Evolutionary conservation across 148 eudicot genomes (phyloP).

Genomic region (Vaccinium myrtillus): DNA sequence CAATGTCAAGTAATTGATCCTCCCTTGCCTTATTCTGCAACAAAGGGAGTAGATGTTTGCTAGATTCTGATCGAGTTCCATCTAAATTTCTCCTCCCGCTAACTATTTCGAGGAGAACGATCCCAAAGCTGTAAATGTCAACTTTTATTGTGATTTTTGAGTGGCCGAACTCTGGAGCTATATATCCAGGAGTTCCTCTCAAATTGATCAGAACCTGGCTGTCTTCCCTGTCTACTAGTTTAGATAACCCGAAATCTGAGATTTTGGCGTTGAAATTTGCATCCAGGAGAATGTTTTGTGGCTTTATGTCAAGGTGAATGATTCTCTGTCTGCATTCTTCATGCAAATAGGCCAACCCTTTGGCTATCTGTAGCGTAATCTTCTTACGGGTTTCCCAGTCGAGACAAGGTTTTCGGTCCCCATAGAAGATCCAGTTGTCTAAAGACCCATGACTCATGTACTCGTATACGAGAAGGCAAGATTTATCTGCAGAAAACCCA

Average conservation of each 20-base stretch:
- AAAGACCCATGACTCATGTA: slow-evolving; percentile 16
- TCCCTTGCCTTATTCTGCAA: slow-evolving; percentile 16
- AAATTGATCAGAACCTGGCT: slow-evolving; percentile 11
- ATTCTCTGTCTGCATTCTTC: slow-evolving; percentile 24
- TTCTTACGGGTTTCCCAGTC: slow-evolving; percentile 20
- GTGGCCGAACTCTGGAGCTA: slow-evolving; percentile 12
- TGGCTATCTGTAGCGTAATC: slow-evolving; percentile 15
- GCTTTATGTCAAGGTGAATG: slow-evolving; percentile 24
- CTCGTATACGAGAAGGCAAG: slow-evolving; percentile 16
- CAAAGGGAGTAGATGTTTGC: slow-evolving; percentile 16
- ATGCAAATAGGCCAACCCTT: slow-evolving; percentile 21
- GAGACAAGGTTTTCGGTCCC: neutral
- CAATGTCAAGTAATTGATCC: slow-evolving; percentile 3
- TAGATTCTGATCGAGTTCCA: neutral
- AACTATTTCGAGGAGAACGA: slow-evolving; percentile 17
- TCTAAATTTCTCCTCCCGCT: slow-evolving; percentile 16
- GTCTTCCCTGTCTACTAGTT: slow-evolving; percentile 10
- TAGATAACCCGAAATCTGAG: slow-evolving; percentile 20
- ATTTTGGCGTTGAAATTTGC: slow-evolving; percentile 17
- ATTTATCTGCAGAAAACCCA: slow-evolving; percentile 17
- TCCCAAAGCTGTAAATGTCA: slow-evolving; percentile 19
- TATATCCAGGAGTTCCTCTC: slow-evolving; percentile 25
- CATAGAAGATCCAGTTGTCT: slow-evolving; percentile 15
- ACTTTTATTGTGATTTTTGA: neutral
- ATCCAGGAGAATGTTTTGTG: slow-evolving; percentile 22